Base-by-base conservation (phyloP, 768 basidiomycete genomes). In the Suillus paluster region DNA sequence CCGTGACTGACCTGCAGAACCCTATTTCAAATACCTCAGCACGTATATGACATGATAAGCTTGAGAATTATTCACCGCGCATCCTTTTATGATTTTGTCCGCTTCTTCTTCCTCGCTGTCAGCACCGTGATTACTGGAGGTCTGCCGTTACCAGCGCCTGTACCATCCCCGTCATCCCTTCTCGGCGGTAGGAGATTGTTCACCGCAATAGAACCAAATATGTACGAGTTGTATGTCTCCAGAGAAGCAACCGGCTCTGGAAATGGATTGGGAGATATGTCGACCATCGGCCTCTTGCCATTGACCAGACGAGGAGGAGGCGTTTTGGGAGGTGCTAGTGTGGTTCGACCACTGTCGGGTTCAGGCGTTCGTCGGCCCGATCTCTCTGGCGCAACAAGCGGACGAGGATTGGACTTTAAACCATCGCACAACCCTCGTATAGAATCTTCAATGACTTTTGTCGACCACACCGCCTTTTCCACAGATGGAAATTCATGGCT, bases 401-500 rank as follows among this genome's bases (percentile, higher is more conserved):
- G 44, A 10, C 23, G 42, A 45, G 71, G 70, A 62, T 70, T 63
- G n/a, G 71, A 63, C 66, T 70, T 63, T 41, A 89, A 80, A 15
- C 87, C 88, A 65, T 89, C 89, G 73, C 91, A 94, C 38, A 93
- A 75, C 3, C 90, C 88, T 66, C 81, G 81, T 63, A 94, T 86
- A 14, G 86, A 79, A 36, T 80, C 80, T 73, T 92, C 87, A 67
- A 96, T 76, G 45, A 87, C 84, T 71, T 87, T 86, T 30, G 92
- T 94, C 17, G 85, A 89, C 68, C 86, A 84, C 63, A 84, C 73
- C 19, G 90, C 84, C 59, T 85, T 82, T 58, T 88, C 87, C 12
- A 75, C 70, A 10, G 83, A 87, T 41, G 88, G 87, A 74, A 95
- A 96, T 73, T 95, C 93, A 65, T 90, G 84, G 42, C 88, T 86